Evolutionary conservation across 768 basidiomycete species (phyloP), one percentile per base, ranked within the genome.

Genomic region (Termitomyces sp.): DNA sequence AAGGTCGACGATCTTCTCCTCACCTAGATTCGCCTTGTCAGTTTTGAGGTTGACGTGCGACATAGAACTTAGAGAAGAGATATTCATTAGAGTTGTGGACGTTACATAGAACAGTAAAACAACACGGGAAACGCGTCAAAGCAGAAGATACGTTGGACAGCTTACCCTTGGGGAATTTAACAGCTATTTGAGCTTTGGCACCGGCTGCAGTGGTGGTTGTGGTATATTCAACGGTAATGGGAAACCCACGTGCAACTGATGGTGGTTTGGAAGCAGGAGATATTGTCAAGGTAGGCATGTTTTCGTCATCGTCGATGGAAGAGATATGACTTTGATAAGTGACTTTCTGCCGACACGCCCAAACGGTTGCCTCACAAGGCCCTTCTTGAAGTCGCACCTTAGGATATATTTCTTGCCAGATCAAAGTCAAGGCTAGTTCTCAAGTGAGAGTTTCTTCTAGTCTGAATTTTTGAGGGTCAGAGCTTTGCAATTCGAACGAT

Each of bases 21-120:
- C 84, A 1, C 81, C 73, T 16, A 92, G 77, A 5, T 82, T 66
- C 56, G 82, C 85, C 54, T 79, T 81, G 44, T 85, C 82, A 51
- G 81, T 85, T 52, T 83, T 83, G 4, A 86, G 69, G 1, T 67
- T 96, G 95, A 16, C 94, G 82, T 45, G 84, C 72, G 0, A 79
- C 65, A 57, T 84, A 80, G 62, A 95, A 83, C 94, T 97, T 61
- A 19, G 59, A 50, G 53, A n/a, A n/a, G n/a, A n/a, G 2, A n/a
- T n/a, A 23, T 27, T 21, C 3, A 35, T 46, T 21, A 57, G 53
- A 11, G 57, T 29, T 31, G 60, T 27, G 12, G 12, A 46, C 11
- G 16, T 27, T 25, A 41, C 5, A 12, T 27, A 35, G 4, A 58
- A 27, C 19, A 9, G 11, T n/a, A n/a, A n/a, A 19, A 12, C 44